Evolutionary conservation across 345 rosid genomes (phyloP), one percentile per base, ranked within the genome.

Genomic region (Nasturtium officinale): DNA sequence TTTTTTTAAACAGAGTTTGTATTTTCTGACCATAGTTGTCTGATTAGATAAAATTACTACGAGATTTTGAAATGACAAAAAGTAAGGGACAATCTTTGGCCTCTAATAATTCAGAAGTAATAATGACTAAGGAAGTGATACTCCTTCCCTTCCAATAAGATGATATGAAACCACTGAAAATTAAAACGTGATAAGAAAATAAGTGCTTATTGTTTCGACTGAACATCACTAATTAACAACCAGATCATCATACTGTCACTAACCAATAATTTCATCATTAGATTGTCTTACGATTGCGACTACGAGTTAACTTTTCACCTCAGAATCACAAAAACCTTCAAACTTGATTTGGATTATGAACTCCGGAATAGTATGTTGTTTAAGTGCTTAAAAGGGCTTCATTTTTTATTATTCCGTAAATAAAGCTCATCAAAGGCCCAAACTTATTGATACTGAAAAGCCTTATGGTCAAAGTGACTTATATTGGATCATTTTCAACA

Each of bases 121-220:
- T 40, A 52, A 72, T 62, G 69, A 72, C 20, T 45, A 55, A 45
- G 40, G 25, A 62, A 52, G 46, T 45, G 40, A 55, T 33, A 54
- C 45, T 32, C 29, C 32, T 55, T 43, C 25, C 30, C 64, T 16
- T 40, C 33, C 33, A 54, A 33, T 55, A 4, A 54, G 16, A 64
- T 62, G 26, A 54, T 58, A 53, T 20, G 71, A 64, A 64, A 40
- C 77, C 65, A 73, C 77, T 65, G 21, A 65, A 65, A 25, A 33
- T 43, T 45, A 54, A 64, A 46, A 65, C 38, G 26, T 54, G 51
- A 56, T 21, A 62, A 57, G 30, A 69, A 5, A 29, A 63, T 2
- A 30, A 29, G 11, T 64, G 29, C 45, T 10, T 53, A 7, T 53
- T 73, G 71, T 64, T 55, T 35, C 20, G 47, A 64, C 35, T 64